Percentiles rank a stretch among this genome's conserved stretches.
Evolutionary conservation across 108 stramenopile species (phyloP).

Genomic region (Schizochytrium sp.): DNA sequence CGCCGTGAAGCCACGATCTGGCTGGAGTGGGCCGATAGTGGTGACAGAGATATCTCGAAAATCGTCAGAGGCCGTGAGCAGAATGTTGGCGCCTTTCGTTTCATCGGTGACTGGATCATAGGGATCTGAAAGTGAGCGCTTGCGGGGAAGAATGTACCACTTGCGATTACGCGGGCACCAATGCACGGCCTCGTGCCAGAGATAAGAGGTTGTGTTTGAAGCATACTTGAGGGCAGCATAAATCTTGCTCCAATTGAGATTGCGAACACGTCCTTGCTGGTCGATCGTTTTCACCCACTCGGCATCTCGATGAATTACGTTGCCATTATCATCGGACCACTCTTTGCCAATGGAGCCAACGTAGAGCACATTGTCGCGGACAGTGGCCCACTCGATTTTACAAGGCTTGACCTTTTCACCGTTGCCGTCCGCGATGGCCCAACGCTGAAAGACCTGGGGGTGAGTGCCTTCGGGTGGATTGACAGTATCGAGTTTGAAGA

Average conservation of each 20-base stretch:
- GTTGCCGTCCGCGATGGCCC: constrained; percentile 22
- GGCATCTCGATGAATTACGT: not conserved
- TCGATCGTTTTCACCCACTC: constrained; percentile 26
- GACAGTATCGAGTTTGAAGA: constrained; percentile 22
- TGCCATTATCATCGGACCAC: not conserved
- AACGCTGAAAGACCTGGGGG: constrained; percentile 15
- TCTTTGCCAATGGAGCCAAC: constrained; percentile 19
- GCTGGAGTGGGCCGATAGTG: not conserved
- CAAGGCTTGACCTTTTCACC: constrained; percentile 17
- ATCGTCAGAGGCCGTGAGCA: not conserved
- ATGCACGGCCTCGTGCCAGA: constrained; percentile 27
- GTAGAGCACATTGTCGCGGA: not conserved
- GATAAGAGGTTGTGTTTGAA: not conserved
- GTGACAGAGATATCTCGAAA: not conserved
- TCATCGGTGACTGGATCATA: constrained; percentile 18
- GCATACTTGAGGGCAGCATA: not conserved
- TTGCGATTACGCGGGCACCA: not conserved
- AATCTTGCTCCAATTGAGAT: not conserved
- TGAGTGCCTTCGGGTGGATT: not conserved
- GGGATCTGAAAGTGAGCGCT: not conserved
- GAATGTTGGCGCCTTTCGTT: not conserved
- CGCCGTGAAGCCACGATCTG: constrained; percentile 16
- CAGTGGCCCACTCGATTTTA: constrained; percentile 24
- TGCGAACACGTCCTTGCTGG: not conserved
- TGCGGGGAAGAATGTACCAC: constrained; percentile 19